These are phyloP conservation scores for Gigaspora rosea DNA, from an alignment of 192 early-diverging fungal genomes.

Conservation along the genomic window DNA sequence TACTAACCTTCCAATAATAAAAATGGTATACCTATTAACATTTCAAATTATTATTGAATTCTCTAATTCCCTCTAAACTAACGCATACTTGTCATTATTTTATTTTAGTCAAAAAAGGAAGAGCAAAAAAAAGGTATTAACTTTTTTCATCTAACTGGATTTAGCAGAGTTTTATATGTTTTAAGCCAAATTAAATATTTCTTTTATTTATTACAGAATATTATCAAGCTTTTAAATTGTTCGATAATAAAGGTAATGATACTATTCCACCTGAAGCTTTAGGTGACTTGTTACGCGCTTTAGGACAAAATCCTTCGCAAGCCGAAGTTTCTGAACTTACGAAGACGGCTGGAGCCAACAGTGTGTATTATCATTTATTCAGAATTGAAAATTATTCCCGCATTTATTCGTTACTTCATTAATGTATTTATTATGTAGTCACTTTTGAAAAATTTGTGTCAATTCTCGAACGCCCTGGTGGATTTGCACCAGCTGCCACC, in stretches of 20 bases:
- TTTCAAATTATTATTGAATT: too few species aligned
- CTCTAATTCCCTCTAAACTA: too few species aligned
- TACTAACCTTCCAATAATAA: too few species aligned
- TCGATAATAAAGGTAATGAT: slow-evolving; percentile 75
- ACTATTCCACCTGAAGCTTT: slow-evolving; percentile 64
- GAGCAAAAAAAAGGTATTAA: too few species aligned
- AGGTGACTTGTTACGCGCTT: slow-evolving; percentile 74
- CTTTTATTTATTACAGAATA: slow-evolving; percentile 53
- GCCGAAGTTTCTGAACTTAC: slow-evolving; percentile 68
- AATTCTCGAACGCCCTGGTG: slow-evolving; percentile 70
- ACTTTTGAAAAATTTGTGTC: slow-evolving; percentile 72
- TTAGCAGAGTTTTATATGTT: too few species aligned
- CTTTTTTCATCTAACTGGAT: too few species aligned
- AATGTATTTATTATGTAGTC: slow-evolving; percentile 31
- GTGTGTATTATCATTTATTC: slow-evolving; percentile 33
- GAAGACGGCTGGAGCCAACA: slow-evolving; percentile 45
- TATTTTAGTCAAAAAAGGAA: too few species aligned
- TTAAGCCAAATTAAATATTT: too few species aligned
- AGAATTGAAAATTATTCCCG: neutral
- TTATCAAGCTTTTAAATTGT: slow-evolving; percentile 80
- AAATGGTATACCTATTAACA: too few species aligned
- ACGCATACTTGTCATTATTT: too few species aligned
- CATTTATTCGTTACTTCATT: neutral
- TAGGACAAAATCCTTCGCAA: slow-evolving; percentile 81
- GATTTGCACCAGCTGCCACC: slow-evolving; percentile 70